Base-by-base conservation (phyloP, 2,329 filamentous ascomycete species). In the Cephalotrichum gorgonifer region DNA sequence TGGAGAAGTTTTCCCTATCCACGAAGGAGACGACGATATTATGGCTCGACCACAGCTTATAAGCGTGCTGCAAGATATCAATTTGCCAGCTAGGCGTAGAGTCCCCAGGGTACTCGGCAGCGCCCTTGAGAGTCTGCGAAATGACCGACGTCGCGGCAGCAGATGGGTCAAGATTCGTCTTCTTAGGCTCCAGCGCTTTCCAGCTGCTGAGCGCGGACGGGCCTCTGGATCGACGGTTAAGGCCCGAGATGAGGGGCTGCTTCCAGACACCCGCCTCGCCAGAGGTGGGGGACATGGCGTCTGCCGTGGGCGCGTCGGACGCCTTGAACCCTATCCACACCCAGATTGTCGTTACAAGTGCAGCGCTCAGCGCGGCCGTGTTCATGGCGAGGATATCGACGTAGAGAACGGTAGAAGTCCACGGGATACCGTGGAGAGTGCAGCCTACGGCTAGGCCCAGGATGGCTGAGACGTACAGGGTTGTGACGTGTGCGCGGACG, bases 361-460 rank as follows among this genome's bases (percentile, higher is more conserved):
- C 60, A 1, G 63, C 63, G 6, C 57, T 50, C n/a, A 64, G 48
- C 1, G 63, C 56, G 6, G 64, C 61, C 5, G 56, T 51, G 39
- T 59, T 59, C 38, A 66, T 58, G 3, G 62, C 60, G 11, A 63
- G 51, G 12, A 63, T 60, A 47, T 67, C 64, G 8, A 55, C 56
- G 51, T 58, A 68, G 14, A 61, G 54, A 27, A 57, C 57, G 4
- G 52, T 54, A 7, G 58, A 53, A 6, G 58, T 56, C 22, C 39
- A 38, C n/a, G 58, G 62, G 4, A 64, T 43, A 1, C 55, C 56
- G 46, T 64, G 63, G 1, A 68, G 51, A 4, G 58, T 50, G 26
- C 62, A 62, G 12, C 65, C 64, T 1, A 58, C 55, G 8, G 60
- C 35, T 44, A 64, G 65, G 0, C 65, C 65, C 6, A 59, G 41